These are phyloP conservation scores for Camellia granthamiana DNA, from an alignment of 148 eudicot genomes.

Conservation along the genomic window DNA sequence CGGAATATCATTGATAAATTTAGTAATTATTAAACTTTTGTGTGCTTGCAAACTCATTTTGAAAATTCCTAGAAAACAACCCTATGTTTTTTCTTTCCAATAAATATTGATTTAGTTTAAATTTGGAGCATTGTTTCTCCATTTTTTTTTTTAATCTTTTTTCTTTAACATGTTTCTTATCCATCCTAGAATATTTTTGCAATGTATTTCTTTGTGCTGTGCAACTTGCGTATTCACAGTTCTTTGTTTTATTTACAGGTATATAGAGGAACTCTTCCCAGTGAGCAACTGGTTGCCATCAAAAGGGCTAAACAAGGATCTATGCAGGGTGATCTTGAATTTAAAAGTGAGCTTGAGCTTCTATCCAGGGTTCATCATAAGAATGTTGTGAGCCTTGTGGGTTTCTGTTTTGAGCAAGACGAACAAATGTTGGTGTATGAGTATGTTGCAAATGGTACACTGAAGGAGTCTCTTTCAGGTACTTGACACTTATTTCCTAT, in stretches of 20 bases:
- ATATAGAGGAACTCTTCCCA: constrained; percentile 64
- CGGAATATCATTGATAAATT: not conserved
- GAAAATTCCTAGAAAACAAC: not conserved
- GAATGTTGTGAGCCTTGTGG: constrained; percentile 77
- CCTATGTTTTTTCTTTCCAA: not conserved
- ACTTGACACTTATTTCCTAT: constrained; percentile 5
- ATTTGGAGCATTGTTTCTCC: not conserved
- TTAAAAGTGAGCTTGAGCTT: constrained; percentile 88
- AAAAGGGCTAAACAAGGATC: constrained; percentile 82
- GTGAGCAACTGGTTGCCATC: constrained; percentile 60
- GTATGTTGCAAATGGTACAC: constrained; percentile 73
- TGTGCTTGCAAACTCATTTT: not conserved
- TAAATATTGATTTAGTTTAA: not conserved
- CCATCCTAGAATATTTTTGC: not conserved
- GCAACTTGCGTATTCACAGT: not conserved
- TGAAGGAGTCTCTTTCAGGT: constrained; percentile 76
- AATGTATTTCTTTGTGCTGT: not conserved
- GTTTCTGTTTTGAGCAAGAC: constrained; percentile 75
- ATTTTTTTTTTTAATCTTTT: not conserved
- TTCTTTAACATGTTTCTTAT: not conserved
- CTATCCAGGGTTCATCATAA: constrained; percentile 91
- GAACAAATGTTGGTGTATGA: constrained; percentile 89
- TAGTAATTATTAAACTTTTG: not conserved
- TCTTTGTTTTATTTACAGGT: constrained; percentile 38
- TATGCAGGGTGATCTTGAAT: constrained; percentile 72